Evolutionary conservation across 2,329 filamentous ascomycete genomes (phyloP).

Genomic region (Aspergillus calidoustus): DNA sequence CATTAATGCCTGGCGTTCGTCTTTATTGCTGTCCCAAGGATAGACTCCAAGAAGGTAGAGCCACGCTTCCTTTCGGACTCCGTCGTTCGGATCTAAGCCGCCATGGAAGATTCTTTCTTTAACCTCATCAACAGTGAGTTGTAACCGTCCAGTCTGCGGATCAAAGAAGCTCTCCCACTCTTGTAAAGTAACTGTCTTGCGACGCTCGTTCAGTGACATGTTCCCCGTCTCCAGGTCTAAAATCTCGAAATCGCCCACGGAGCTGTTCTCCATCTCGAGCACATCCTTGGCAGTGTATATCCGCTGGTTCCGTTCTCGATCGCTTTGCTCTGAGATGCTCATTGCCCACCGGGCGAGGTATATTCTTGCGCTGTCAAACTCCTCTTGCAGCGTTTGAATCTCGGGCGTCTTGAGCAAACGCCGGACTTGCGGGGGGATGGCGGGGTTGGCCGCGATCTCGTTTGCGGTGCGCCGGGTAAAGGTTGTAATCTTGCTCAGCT

Average conservation of each 20-base stretch:
- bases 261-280: constrained; percentile 90
- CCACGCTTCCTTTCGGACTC: constrained; percentile 95
- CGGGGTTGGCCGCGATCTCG: constrained; percentile 88
- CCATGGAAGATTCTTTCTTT: constrained; percentile 98
- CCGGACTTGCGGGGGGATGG: constrained; percentile 84
- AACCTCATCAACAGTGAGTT: constrained; percentile 85
- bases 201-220: constrained; percentile 74
- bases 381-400: constrained; percentile 92
- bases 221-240: constrained; percentile 76
- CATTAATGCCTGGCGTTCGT: constrained; percentile 81
- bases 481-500: constrained; percentile 95
- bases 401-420: constrained; percentile 87
- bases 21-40: constrained; percentile 86
- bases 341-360: constrained; percentile 98
- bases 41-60: constrained; percentile 89
- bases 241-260: constrained; percentile 94
- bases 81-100: constrained; percentile 84
- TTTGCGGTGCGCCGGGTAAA: constrained; percentile 92
- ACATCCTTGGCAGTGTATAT: constrained; percentile 95
- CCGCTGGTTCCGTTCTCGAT: constrained; percentile 79
- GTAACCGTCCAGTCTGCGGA: constrained; percentile 70
- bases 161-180: constrained; percentile 97
- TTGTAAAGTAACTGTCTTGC: constrained; percentile 75
- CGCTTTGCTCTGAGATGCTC: constrained; percentile 97
- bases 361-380: constrained; percentile 93